Base-by-base conservation (phyloP, 2,329 filamentous ascomycete species). In the Claviceps maximensis region DNA sequence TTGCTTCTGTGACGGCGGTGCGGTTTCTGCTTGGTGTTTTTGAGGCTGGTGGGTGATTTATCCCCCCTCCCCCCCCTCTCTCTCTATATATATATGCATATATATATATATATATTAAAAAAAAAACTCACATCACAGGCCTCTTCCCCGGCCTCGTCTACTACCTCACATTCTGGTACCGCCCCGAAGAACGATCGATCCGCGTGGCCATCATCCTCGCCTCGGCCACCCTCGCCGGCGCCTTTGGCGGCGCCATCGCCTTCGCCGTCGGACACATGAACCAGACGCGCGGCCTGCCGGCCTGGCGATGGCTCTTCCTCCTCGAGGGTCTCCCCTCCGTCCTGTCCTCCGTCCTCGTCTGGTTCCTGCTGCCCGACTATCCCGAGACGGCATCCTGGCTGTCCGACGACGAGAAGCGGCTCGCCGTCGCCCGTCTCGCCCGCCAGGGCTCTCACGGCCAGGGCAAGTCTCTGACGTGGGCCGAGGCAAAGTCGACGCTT, bases 161-260 rank as follows among this genome's bases (percentile, higher is more conserved):
- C 65, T 87, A 87, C 59, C 70, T 89, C 48, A 88, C 85, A 0
- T 80, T 87, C 56, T 89, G 86, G 75, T 89, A 89, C 65, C 81
- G 77, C 46, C 79, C 80, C 58, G 75, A 79, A 19, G 85, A 89
- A 67, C 75, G 86, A 3, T 84, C 83, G 23, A 68, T 87, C n/a
- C 76, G 67, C 64, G 81, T 88, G 2, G 83, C 83, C 2, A 82
- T 86, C 55, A 77, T 89, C 1, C 82, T 89, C 54, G 79, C 83
- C 17, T 80, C 75, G 17, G 81, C 84, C 1, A 85, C 86, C 0
- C 71, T 88, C 1, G 83, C 84, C 0, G 85, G 86, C 6, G 85
- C 85, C 64, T 87, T 82, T 58, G 84, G 85, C 9, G 86, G 86
- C 2, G 74, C 87, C 1, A 77, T 89, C 9, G 86, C 86, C 0